These are phyloP conservation scores for Paraleonurus japonicus DNA, from an alignment of 257 asterid genomes.

Conservation along the genomic window DNA sequence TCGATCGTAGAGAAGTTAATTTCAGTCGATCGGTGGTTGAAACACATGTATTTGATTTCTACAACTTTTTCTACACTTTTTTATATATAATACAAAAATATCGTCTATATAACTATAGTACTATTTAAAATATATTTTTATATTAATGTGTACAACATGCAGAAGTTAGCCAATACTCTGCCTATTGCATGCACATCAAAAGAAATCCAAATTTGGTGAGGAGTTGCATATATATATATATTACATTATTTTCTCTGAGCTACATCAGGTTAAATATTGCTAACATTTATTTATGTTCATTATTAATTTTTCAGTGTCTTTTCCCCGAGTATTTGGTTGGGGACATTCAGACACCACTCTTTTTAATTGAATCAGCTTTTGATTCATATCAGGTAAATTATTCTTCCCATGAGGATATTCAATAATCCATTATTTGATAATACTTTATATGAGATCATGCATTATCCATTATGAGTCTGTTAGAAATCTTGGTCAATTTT, in stretches of 20 bases:
- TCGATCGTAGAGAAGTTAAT: not conserved
- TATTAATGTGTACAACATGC: not conserved
- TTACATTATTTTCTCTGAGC: too few species aligned
- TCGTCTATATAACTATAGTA: not conserved
- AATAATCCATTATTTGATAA: too few species aligned
- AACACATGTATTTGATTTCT: slow-evolving; percentile 24
- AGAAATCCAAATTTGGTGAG: slow-evolving; percentile 27
- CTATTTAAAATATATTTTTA: not conserved
- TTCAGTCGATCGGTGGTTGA: not conserved
- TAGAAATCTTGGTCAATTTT: too few species aligned
- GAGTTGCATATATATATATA: too few species aligned
- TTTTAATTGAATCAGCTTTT: not conserved
- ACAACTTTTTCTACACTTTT: not conserved
- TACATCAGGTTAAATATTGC: too few species aligned
- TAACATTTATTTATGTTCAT: too few species aligned
- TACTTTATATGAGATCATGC: too few species aligned
- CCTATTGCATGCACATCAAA: slow-evolving; percentile 29
- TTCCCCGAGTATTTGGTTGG: slow-evolving; percentile 19
- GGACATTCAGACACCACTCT: slow-evolving; percentile 2
- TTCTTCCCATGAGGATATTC: too few species aligned
- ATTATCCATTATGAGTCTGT: too few species aligned
- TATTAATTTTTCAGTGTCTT: slow-evolving; percentile 26
- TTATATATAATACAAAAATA: not conserved
- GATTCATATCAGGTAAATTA: not conserved
- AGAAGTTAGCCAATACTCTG: too few species aligned